Percentiles rank a stretch among this genome's conserved stretches.
Conservation (phyloP, 345 rosid genomes). For the Sisymbrium irio region DNA sequence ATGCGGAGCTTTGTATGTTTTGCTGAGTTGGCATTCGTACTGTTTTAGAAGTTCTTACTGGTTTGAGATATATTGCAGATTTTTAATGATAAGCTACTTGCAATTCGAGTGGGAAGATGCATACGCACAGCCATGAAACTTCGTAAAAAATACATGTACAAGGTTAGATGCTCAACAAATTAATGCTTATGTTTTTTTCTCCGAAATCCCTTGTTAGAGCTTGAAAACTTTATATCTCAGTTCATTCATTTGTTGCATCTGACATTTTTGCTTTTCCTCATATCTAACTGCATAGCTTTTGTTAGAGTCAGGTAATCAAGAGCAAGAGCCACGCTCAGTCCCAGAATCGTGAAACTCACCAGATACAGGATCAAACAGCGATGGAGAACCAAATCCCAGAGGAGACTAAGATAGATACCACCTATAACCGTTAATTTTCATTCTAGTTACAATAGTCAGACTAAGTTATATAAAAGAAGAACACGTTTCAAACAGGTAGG, state of each 20-base stretch:
- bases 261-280: conserved; percentile 1
- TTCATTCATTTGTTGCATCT: background rate
- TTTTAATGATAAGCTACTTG: conserved; percentile 66
- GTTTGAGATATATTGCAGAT: conserved; percentile 42
- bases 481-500: background rate
- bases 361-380: background rate
- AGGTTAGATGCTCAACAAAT: conserved; percentile 41
- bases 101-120: conserved; percentile 58
- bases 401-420: too few relatives aligned
- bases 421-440: too few relatives aligned
- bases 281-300: background rate
- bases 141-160: conserved; percentile 65
- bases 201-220: background rate
- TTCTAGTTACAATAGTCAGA: too few relatives aligned
- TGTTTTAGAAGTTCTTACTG: background rate
- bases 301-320: too few relatives aligned
- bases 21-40: background rate
- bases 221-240: background rate
- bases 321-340: background rate
- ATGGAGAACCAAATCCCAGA: background rate
- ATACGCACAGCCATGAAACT: conserved; percentile 59
- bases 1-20: background rate
- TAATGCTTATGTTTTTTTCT: background rate
- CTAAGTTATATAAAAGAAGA: background rate
- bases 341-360: background rate